Base-by-base conservation (phyloP, 352 stramenopile species). In the Globisporangium polare region DNA sequence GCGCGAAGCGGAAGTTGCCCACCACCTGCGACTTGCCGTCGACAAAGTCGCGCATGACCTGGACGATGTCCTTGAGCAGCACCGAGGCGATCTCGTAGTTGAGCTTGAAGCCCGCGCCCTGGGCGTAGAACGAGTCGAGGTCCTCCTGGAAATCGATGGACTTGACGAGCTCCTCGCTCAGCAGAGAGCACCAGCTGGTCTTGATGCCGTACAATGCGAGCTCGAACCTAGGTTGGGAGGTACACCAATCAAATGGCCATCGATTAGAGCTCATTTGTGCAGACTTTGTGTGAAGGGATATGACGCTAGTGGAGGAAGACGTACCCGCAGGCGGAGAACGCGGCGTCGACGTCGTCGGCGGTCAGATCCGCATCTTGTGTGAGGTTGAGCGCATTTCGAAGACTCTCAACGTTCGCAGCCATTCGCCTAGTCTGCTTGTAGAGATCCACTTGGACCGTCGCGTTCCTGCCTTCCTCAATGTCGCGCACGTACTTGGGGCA, bases 1-100 rank as follows among this genome's bases (percentile, higher is more conserved):
- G 79, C 1, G 79, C 81, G 29, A 88, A 86, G 51, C 68, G 73
- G 50, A 88, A 85, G 39, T 71, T 74, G 0, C 76, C 78, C 8
- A 57, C 51, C 4, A 74, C 47, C 0, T 33, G 35, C 7, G 24
- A 71, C 8, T 47, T 52, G 1, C 56, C 61, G 13, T 18, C 52
- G 0, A 46, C 24, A 41, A 26, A 66, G 20, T 51, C 64, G 24
- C n/a, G 27, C 64, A 88, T 85, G 26, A 39, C 66, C 26, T 47
- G 15, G 33, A 80, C 70, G 15, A 86, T 68, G 29, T 82, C 59
- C 9, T 65, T 62, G 3, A 88, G 53, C 0, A 88, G 60, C 15
- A 80, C 55, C 1, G 70, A 58, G 1, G 78, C 62, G 62, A 88
- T 86, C 49, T 80, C 71, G 39, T 85, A 86, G 56, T 77, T 83